Conservation (phyloP, 139 green algal genomes). For the Chlorella sp. region DNA sequence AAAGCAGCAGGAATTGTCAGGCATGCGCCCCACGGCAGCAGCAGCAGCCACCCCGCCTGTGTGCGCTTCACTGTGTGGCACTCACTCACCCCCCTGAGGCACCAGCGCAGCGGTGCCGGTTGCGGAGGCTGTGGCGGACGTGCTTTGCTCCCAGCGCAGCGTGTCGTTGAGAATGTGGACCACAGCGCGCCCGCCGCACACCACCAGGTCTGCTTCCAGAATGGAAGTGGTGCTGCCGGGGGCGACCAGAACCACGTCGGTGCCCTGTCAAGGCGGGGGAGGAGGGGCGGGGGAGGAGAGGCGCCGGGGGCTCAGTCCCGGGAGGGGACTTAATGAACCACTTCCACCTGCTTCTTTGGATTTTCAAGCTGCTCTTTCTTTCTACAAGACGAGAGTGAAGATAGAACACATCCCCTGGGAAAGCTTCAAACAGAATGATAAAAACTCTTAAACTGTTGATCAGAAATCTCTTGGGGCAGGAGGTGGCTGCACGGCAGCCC, state of each 20-base stretch:
- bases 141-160: background rate
- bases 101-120: background rate
- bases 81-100: background rate
- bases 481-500: no score
- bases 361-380: no score
- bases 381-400: no score
- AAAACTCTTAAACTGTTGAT: no score
- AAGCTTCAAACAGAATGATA: no score
- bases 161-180: slow-evolving; percentile 14
- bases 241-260: background rate
- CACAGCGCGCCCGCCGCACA: slow-evolving; percentile 10
- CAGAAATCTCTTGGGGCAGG: no score
- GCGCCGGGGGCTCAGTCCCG: background rate
- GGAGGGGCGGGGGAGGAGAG: background rate
- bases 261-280: background rate
- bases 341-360: no score
- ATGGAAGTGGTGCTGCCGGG: background rate
- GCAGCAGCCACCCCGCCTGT: background rate
- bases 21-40: no score
- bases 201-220: background rate
- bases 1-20: no score
- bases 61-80: no score
- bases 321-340: no score
- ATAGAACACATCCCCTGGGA: no score
- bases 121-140: background rate